Evolutionary conservation across 2,329 filamentous ascomycete species (phyloP).

Genomic region (Fusarium redolens): DNA sequence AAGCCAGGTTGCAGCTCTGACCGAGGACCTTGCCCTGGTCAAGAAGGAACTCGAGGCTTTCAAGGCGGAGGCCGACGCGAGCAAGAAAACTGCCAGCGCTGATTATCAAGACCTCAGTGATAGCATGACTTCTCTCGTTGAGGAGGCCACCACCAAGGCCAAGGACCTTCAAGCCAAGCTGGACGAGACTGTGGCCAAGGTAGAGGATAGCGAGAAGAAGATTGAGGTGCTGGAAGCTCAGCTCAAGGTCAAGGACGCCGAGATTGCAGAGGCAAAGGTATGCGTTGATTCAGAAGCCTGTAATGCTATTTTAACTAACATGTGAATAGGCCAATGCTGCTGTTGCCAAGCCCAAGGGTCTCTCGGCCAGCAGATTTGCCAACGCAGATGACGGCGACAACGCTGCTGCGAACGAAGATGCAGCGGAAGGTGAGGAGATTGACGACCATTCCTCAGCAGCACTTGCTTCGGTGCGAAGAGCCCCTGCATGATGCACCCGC

Average conservation of each 20-base stretch:
- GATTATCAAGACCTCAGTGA: constrained; percentile 74
- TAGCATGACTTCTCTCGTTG: constrained; percentile 68
- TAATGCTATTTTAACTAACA: not conserved
- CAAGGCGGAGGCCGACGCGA: constrained; percentile 62
- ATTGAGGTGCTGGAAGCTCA: constrained; percentile 64
- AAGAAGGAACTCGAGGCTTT: constrained; percentile 66
- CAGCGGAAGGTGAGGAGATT: constrained; percentile 69
- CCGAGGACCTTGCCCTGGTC: constrained; percentile 59
- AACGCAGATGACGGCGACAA: constrained; percentile 52
- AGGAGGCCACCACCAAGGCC: constrained; percentile 67
- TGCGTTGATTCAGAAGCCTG: constrained; percentile 3
- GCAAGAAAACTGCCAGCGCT: constrained; percentile 65
- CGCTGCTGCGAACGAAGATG: constrained; percentile 50
- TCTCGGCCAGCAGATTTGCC: constrained; percentile 67
- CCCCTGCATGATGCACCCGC: constrained; percentile 58
- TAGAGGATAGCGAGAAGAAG: constrained; percentile 61
- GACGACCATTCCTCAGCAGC: constrained; percentile 73
- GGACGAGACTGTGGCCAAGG: constrained; percentile 56
- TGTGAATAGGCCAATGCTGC: constrained; percentile 57
- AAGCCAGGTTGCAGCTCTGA: constrained; percentile 45
- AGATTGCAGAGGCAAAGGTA: constrained; percentile 72
- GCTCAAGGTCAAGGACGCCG: constrained; percentile 72
- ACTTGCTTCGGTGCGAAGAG: constrained; percentile 73
- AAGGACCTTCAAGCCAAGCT: constrained; percentile 64
- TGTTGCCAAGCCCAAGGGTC: constrained; percentile 60